Evolutionary conservation across 306 rosid species (phyloP), one percentile per base, ranked within the genome.

Genomic region (Abrus precatorius): DNA sequence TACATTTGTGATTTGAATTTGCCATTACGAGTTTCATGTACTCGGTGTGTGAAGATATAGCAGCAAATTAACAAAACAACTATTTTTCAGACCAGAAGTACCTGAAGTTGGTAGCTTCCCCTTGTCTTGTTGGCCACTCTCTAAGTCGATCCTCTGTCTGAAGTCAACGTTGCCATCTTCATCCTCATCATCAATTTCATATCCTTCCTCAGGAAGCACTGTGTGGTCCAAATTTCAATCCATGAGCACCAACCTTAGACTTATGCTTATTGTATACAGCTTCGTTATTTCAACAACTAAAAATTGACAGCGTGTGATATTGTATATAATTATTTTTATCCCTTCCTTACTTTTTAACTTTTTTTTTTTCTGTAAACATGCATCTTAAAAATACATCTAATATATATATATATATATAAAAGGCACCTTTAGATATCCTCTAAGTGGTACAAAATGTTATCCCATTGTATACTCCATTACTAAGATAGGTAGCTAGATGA

Each of bases 201-300:
- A 74, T 28, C 79, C 69, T 41, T 74, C 56, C n/a, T 57, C 79
- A 0, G 79, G 69, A 43, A 74, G 79, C 79, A 57, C 79, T 74
- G 45, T 41, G 45, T 57, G 57, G 57, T 9, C 8, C 53, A 59
- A 29, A 74, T 41, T 29, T 6, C 27, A 74, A 74, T 57, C 43
- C 4, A 10, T 33, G 48, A 48, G 40, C 32, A 50, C 75, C 48
- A 52, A 9, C 1, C 38, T 62, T 29, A 59, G 40, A 29, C 6
- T n/a, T 3, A 56, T 27, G 63, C 63, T 6, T 56, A 6, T 52
- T 13, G 57, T 44, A 44, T 4, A 36, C 40, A 20, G 20, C 20
- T 20, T 20, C 20, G 20, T 20, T 20, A 20, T 20, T 20, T 20
- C 20, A 20, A 20, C 20, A 20, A 20, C 20, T 20, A 20, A 20